These are phyloP conservation scores for Cyberlindnera maclurae DNA, from an alignment of 805 yeast genomes.

Conservation along the genomic window DNA sequence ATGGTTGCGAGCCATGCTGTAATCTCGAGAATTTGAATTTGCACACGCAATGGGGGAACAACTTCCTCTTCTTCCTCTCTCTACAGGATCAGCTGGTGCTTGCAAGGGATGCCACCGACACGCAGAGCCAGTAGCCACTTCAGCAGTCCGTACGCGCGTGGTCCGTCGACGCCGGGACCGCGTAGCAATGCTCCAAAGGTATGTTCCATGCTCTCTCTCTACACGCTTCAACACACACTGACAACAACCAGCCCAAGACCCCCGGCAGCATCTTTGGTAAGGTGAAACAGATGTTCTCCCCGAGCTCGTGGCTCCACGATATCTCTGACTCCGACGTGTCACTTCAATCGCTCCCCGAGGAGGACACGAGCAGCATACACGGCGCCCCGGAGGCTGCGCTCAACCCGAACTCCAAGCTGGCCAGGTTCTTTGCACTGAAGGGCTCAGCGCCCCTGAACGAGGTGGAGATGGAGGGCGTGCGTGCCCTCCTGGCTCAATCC, in stretches of 20 bases:
- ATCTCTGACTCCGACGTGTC: constrained; percentile 1
- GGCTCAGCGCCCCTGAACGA: constrained; percentile 72
- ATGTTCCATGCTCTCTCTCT: too few species aligned
- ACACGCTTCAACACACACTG: background rate
- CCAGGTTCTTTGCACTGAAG: constrained; percentile 63
- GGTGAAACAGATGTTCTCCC: constrained; percentile 22
- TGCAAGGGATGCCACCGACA: constrained; percentile 11
- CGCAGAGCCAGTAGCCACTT: constrained; percentile 9
- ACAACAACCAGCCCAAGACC: constrained; percentile 4
- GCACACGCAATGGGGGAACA: too few species aligned
- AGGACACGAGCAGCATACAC: background rate
- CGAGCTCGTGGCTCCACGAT: constrained; percentile 11
- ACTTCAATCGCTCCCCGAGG: constrained; percentile 2
- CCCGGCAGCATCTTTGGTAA: constrained; percentile 22
- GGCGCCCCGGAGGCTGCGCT: too few species aligned
- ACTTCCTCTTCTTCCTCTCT: too few species aligned
- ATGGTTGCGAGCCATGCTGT: too few species aligned
- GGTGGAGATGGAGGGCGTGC: constrained; percentile 76
- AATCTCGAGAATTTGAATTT: too few species aligned
- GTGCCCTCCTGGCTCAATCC: constrained; percentile 45
- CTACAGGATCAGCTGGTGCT: too few species aligned
- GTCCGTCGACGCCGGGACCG: constrained; percentile 1
- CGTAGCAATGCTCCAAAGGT: too few species aligned
- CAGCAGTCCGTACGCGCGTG: constrained; percentile 16
- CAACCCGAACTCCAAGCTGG: constrained; percentile 53